Evolutionary conservation across 139 green algal genomes (phyloP).

Genomic region (Tetradesmus obliquus): DNA sequence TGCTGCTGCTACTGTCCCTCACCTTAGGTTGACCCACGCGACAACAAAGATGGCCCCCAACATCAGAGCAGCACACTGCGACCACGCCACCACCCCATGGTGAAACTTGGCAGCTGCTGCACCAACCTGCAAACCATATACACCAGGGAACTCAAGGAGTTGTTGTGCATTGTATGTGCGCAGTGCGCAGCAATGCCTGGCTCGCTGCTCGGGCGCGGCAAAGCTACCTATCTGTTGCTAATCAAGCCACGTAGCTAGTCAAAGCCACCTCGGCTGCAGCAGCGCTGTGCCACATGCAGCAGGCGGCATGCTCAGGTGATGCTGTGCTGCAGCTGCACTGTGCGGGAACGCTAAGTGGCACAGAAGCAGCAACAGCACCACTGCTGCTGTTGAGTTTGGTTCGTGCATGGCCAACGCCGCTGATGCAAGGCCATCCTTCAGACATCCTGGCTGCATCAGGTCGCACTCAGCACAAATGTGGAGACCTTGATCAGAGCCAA

Average conservation of each 20-base stretch:
- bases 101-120: constrained; percentile 69
- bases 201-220: too few species aligned
- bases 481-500: too few species aligned
- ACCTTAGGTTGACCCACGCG: constrained; percentile 97
- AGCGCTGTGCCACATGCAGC: too few species aligned
- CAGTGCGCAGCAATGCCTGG: not conserved
- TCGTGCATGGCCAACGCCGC: not conserved
- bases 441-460: not conserved
- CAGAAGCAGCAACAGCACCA: too few species aligned
- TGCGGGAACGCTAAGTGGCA: too few species aligned
- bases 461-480: too few species aligned
- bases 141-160: too few species aligned
- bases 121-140: constrained; percentile 66
- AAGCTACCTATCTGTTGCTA: too few species aligned
- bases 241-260: too few species aligned
- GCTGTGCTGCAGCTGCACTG: not conserved
- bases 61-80: constrained; percentile 61
- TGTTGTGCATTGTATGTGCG: not conserved
- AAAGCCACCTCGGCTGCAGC: too few species aligned
- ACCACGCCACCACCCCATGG: constrained; percentile 53
- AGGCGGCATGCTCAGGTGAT: not conserved
- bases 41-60: constrained; percentile 85
- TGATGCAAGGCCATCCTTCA: not conserved
- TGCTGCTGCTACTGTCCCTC: not conserved
- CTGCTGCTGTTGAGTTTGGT: not conserved